These are phyloP conservation scores for Nepenthes gracilis DNA, from an alignment of 148 eudicot genomes.

Conservation along the genomic window DNA sequence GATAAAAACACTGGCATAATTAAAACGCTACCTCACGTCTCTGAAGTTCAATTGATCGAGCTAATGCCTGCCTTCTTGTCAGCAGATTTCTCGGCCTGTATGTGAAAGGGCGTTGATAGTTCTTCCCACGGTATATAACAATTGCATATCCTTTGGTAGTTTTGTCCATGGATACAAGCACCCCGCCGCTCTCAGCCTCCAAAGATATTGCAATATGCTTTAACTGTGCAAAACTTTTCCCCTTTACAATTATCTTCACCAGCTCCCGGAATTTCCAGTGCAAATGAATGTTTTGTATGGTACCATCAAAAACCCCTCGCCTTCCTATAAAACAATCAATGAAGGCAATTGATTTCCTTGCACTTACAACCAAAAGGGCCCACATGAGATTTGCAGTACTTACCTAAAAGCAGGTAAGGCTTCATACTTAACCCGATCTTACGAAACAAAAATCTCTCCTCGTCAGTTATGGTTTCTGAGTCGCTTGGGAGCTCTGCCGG, in stretches of 20 bases:
- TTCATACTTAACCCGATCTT: conserved; percentile 96
- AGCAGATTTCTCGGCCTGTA: conserved; percentile 63
- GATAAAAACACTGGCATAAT: neutral
- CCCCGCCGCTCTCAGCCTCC: conserved; percentile 90
- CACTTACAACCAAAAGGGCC: neutral
- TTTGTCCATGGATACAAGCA: conserved; percentile 63
- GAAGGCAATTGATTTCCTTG: conserved; percentile 3
- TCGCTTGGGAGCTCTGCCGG: conserved; percentile 81
- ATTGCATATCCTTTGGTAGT: conserved; percentile 70
- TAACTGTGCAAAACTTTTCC: conserved; percentile 54
- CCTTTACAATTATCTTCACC: conserved; percentile 62
- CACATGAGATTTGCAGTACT: conserved; percentile 1
- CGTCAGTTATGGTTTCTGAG: conserved; percentile 71
- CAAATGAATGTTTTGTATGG: conserved; percentile 77
- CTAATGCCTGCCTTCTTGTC: conserved; percentile 81
- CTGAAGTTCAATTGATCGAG: conserved; percentile 89
- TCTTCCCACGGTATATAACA: conserved; percentile 86
- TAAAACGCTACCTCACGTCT: conserved; percentile 60
- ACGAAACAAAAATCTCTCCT: conserved; percentile 81
- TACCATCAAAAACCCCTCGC: conserved; percentile 75
- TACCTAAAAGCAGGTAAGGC: conserved; percentile 77
- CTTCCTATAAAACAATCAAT: conserved; percentile 37
- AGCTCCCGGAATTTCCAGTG: conserved; percentile 89
- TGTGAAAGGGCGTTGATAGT: conserved; percentile 53
- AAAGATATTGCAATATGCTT: conserved; percentile 70